Evolutionary conservation across 192 early-diverging fungal genomes (phyloP).

Genomic region (Lunasporangiospora selenospora): DNA sequence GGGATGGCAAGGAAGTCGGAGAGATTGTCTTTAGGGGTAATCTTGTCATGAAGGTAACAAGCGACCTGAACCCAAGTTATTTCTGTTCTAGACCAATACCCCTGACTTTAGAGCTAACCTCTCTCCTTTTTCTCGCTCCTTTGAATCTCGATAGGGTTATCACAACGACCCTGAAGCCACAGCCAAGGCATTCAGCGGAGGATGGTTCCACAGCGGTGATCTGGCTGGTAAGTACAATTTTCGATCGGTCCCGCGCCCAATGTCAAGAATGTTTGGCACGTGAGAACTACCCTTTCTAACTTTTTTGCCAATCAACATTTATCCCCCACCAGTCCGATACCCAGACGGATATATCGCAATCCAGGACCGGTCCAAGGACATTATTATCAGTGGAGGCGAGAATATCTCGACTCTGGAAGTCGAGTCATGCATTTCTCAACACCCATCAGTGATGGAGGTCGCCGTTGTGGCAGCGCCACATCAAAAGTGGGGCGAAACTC

Average conservation of each 20-base stretch:
- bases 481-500: conserved; percentile 66
- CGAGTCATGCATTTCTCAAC: conserved; percentile 55
- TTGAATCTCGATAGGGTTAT: conserved; percentile 38
- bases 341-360: conserved; percentile 66
- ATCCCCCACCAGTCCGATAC: conserved; percentile 46
- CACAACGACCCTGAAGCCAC: conserved; percentile 62
- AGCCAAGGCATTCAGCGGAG: conserved; percentile 57
- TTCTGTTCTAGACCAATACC: no score
- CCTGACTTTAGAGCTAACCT: no score
- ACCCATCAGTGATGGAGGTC: conserved; percentile 59
- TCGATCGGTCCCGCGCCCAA: no score
- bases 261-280: no score
- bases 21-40: conserved; percentile 66
- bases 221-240: conserved; percentile 53
- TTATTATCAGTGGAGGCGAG: conserved; percentile 70
- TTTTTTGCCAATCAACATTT: neutral
- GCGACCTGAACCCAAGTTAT: no score
- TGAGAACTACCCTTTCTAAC: neutral
- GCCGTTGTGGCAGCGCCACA: conserved; percentile 64
- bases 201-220: conserved; percentile 67
- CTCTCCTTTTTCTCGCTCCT: no score
- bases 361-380: conserved; percentile 65
- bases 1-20: conserved; percentile 59
- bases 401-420: conserved; percentile 66
- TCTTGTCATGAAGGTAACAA: conserved; percentile 61